Evolutionary conservation across 1,284 basidiomycete genomes (phyloP), one percentile per base, ranked within the genome.

Genomic region (Leccinum griseonigrum): DNA sequence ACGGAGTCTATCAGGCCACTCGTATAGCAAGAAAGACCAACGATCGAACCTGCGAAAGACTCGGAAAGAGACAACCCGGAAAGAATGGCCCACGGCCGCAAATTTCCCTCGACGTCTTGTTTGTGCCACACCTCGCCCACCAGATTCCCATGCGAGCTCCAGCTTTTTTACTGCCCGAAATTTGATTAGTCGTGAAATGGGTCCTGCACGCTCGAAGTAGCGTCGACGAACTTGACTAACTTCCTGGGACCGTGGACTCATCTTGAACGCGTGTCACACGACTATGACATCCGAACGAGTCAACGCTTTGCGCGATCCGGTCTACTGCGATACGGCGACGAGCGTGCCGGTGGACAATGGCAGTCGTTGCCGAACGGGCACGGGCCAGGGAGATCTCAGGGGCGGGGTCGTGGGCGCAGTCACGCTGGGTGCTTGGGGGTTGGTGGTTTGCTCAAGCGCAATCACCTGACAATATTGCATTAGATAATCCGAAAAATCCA

Each of bases 101-200:
- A 69, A 57, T 81, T 75, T 13, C 85, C 89, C 26, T 84, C 78
- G 2, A 88, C 79, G 67, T 92, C 90, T 16, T 79, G 74, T 29
- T 87, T 82, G 53, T 89, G 79, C 84, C 86, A 88, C 43, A 94
- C 80, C 94, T 64, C 84, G 84, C 1, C 84, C 84, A 52, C 83
- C 87, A 56, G 81, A 75, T 31, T 91, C 81, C 93, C 93, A 95
- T 51, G 88, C 90, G 18, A 95, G 79, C 69, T 87, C 84, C 50
- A 94, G 75, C 18, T 76, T 74, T 59, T 83, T 79, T 18, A 91
- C 92, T 48, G 79, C 75, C 28, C 69, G 71, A 22, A 22, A 22
- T 22, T 22, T 22, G 22, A 22, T 22, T 22, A 22, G 22, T 22
- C 22, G 22, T 22, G 22, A 22, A 22, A 22, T 22, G 22, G 22